Evolutionary conservation across 768 basidiomycete species (phyloP).

Genomic region (Pulveroboletus sp.): DNA sequence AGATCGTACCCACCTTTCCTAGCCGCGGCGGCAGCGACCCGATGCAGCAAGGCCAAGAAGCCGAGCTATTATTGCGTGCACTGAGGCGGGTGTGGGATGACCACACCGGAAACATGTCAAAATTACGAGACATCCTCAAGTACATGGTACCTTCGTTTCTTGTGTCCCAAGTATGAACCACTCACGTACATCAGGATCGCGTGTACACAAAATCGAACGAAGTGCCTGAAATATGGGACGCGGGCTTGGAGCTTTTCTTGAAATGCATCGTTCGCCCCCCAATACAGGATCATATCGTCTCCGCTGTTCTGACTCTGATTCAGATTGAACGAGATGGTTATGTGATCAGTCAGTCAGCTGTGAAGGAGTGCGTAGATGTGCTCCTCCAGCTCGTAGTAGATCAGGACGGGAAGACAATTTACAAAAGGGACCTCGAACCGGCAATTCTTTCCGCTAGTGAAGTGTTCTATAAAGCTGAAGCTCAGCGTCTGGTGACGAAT

Average conservation of each 20-base stretch:
- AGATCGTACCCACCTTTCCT: conserved; percentile 82
- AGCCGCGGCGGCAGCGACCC: conserved; percentile 61
- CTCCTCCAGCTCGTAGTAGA: conserved; percentile 62
- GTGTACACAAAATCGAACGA: conserved; percentile 72
- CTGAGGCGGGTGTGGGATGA: conserved; percentile 89
- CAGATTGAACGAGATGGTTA: conserved; percentile 90
- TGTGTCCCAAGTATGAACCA: neutral
- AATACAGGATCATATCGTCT: conserved; percentile 77
- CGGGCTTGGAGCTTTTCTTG: conserved; percentile 80
- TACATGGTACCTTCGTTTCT: conserved; percentile 73
- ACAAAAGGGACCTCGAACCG: conserved; percentile 82
- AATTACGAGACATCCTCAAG: conserved; percentile 84
- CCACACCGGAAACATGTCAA: conserved; percentile 82
- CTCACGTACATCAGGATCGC: conserved; percentile 64
- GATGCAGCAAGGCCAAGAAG: conserved; percentile 74
- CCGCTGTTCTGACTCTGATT: conserved; percentile 81
- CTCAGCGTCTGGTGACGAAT: conserved; percentile 57
- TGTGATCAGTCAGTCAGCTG: conserved; percentile 83
- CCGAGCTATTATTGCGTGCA: conserved; percentile 80
- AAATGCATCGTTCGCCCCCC: conserved; percentile 73
- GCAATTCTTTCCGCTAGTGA: conserved; percentile 72
- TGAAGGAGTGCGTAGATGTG: conserved; percentile 86
- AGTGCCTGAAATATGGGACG: conserved; percentile 76
- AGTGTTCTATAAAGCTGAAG: conserved; percentile 75
- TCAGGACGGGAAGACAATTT: conserved; percentile 54